Base-by-base conservation (phyloP, 169 alveolate genomes). In the Prorocentrum cordatum region DNA sequence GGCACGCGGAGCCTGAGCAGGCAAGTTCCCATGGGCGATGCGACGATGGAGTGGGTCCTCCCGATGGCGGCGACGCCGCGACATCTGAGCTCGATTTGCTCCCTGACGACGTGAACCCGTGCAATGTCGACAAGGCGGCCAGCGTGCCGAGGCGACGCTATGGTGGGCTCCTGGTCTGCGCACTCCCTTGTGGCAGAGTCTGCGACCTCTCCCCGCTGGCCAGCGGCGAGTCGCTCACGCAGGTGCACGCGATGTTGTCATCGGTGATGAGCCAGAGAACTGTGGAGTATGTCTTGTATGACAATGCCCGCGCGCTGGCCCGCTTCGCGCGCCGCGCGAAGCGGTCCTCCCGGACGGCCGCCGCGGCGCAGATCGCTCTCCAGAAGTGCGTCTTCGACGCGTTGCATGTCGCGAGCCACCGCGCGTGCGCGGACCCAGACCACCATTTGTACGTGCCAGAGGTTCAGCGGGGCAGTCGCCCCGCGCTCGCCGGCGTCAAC, bases 251-350 rank as follows among this genome's bases (percentile, higher is more conserved):
- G 18, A 14, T 67, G 59, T 3, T 67, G 36, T 18, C 61, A 3
- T 7, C 35, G 4, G n/a, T 67, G 59, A 24, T 22, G 20, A 16
- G 12, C 22, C 1, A 3, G 27, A 22, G 24, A 3, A 33, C 22
- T 1, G n/a, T 67, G 5, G 4, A 22, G 38, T 67, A 36, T 24
- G 61, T 67, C 5, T 20, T 39, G 9, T 70, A 70, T 18, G 83
- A 70, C 83, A 70, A 70, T 20, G 83, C 83, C 31, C 27, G 66
- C 36, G 83, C 83, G 3, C 66, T 70, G n/a, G 83, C 83, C 2
- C 66, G 79, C 61, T 68, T n/a, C 36, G 33, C 61, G 16, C 83
- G 83, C 32, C 62, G 42, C 24, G 14, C 35, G 22, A 5, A 7
- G 5, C 83, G 83, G 5, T 16, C 24, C 2, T 5, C 9, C 18